phyloP scores from a whole-genome alignment of 768 basidiomycete genomes.

The Tylopilus sp. region DNA sequence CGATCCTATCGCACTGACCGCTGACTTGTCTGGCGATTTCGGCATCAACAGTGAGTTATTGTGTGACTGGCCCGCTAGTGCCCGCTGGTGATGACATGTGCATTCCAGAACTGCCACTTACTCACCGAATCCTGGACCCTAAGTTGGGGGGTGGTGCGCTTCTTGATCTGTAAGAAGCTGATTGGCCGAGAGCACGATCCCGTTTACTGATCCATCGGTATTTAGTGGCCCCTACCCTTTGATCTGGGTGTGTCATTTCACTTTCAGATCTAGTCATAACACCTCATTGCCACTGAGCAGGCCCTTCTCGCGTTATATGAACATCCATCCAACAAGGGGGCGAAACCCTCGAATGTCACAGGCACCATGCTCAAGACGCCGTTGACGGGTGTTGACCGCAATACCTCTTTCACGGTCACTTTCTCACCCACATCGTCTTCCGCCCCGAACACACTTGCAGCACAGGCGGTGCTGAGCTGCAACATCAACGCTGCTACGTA shows the following conservation, averaged over 20 bases:
- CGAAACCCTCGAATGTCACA: slow-evolving; percentile 53
- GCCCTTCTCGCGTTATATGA: slow-evolving; percentile 78
- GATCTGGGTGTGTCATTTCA: slow-evolving; percentile 55
- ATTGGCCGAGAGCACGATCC: background rate
- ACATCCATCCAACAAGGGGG: slow-evolving; percentile 64
- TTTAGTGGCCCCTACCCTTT: slow-evolving; percentile 77
- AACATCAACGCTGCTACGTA: slow-evolving; percentile 53
- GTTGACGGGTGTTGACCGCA: slow-evolving; percentile 74
- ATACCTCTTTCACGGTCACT: slow-evolving; percentile 69
- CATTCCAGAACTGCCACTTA: slow-evolving; percentile 54
- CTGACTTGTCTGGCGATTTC: slow-evolving; percentile 75
- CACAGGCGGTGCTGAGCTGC: slow-evolving; percentile 71
- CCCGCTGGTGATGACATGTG: background rate
- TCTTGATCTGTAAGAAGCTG: slow-evolving; percentile 66
- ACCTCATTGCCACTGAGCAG: slow-evolving; percentile 36
- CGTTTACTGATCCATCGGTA: slow-evolving; percentile 4
- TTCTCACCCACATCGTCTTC: slow-evolving; percentile 49
- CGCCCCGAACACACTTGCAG: slow-evolving; percentile 41
- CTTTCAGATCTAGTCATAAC: background rate
- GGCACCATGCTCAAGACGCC: slow-evolving; percentile 78
- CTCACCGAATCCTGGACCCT: slow-evolving; percentile 77
- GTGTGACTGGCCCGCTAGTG: background rate
- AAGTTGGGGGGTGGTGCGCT: slow-evolving; percentile 77
- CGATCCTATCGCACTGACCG: slow-evolving; percentile 61
- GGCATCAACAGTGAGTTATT: slow-evolving; percentile 50